These are phyloP conservation scores for Zasmidium angulare DNA, from an alignment of 2,329 filamentous ascomycete species.

Conservation along the genomic window DNA sequence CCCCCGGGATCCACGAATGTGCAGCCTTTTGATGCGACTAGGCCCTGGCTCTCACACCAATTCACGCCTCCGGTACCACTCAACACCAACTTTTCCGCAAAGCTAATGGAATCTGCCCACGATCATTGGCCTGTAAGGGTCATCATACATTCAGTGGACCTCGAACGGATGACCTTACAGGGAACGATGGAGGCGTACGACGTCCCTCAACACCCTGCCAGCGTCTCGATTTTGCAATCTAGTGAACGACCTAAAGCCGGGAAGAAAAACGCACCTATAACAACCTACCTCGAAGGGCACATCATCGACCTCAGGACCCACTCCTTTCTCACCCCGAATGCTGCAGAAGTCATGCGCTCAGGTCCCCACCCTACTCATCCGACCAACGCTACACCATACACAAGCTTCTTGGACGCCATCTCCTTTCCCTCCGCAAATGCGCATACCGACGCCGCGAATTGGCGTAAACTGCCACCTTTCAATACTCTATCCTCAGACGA, in stretches of 20 bases:
- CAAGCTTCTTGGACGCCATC: slow-evolving; percentile 30
- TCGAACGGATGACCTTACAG: slow-evolving; percentile 60
- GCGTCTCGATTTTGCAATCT: slow-evolving; percentile 26
- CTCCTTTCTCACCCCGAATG: slow-evolving; percentile 52
- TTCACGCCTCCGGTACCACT: slow-evolving; percentile 25
- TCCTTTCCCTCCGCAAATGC: slow-evolving; percentile 46
- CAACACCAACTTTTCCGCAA: slow-evolving; percentile 6
- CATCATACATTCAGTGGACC: slow-evolving; percentile 63
- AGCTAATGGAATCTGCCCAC: slow-evolving; percentile 35
- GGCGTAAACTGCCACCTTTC: slow-evolving; percentile 50
- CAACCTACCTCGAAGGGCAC: slow-evolving; percentile 67
- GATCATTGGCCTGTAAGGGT: slow-evolving; percentile 69
- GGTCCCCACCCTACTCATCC: slow-evolving; percentile 16
- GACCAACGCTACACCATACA: slow-evolving; percentile 22
- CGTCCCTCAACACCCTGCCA: slow-evolving; percentile 52
- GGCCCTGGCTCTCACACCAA: slow-evolving; percentile 40
- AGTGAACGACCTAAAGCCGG: slow-evolving; percentile 32
- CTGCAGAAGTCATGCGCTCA: slow-evolving; percentile 25
- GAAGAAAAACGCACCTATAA: slow-evolving; percentile 55
- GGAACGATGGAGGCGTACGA: slow-evolving; percentile 72
- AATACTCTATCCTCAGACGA: slow-evolving; percentile 28
- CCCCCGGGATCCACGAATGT: slow-evolving; percentile 29
- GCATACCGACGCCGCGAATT: slow-evolving; percentile 48
- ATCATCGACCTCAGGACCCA: slow-evolving; percentile 61
- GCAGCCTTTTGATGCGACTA: slow-evolving; percentile 31